These are phyloP conservation scores for Daldinia sp. DNA, from an alignment of 2,329 filamentous ascomycete genomes.

Conservation along the genomic window DNA sequence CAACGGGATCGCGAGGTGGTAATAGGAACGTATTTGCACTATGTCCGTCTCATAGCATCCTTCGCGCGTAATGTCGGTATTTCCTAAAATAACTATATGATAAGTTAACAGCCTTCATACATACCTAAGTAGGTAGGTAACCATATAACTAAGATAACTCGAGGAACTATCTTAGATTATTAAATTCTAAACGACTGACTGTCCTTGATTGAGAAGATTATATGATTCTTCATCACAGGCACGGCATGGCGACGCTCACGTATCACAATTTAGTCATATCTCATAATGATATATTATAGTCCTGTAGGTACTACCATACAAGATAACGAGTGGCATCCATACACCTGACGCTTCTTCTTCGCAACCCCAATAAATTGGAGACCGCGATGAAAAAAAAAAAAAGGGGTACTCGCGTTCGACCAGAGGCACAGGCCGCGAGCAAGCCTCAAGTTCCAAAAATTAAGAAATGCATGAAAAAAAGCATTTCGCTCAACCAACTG, in stretches of 20 bases:
- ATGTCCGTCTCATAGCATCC: neutral
- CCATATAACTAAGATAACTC: no score
- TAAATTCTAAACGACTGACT: no score
- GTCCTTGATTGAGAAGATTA: no score
- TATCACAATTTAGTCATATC: no score
- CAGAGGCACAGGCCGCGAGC: conserved; percentile 18
- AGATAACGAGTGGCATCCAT: neutral
- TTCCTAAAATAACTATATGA: neutral
- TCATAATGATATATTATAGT: neutral
- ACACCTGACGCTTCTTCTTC: neutral
- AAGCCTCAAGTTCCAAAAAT: conserved; percentile 19
- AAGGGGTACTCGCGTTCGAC: conserved; percentile 5
- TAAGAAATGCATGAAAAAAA: neutral
- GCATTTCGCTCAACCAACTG: neutral
- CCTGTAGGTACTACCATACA: no score
- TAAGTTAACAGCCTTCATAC: neutral
- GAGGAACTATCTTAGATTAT: no score
- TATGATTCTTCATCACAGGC: no score
- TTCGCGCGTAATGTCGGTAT: neutral
- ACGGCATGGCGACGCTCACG: no score
- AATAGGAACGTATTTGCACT: neutral
- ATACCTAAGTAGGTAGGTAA: neutral
- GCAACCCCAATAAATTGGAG: conserved; percentile 2
- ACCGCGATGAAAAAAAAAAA: conserved; percentile 4
- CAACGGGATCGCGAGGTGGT: neutral